Conservation (phyloP, 768 basidiomycete genomes). For the Hemileccinum rubropunctum region DNA sequence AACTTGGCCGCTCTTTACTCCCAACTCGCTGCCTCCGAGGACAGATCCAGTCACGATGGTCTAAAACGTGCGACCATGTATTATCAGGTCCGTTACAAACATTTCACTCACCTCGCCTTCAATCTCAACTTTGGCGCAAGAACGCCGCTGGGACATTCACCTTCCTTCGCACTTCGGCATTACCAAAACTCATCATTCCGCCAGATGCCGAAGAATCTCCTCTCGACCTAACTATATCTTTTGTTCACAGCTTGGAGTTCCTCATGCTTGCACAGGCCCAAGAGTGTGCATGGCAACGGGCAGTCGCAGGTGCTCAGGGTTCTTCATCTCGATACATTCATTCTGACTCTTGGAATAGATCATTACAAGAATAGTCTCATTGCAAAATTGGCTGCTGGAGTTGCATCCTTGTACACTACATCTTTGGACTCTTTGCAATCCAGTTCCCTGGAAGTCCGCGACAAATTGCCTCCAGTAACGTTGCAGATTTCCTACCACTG, state of each 20-base stretch:
- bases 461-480: conserved; percentile 55
- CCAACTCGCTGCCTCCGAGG: conserved; percentile 68
- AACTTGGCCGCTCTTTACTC: conserved; percentile 88
- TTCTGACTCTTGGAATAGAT: not conserved
- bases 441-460: conserved; percentile 42
- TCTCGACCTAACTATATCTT: conserved; percentile 62
- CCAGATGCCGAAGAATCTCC: conserved; percentile 54
- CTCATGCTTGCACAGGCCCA: conserved; percentile 94
- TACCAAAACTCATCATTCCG: conserved; percentile 50
- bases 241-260: conserved; percentile 61
- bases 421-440: conserved; percentile 45
- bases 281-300: conserved; percentile 95
- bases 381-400: conserved; percentile 78
- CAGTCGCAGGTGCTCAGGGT: conserved; percentile 61
- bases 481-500: not conserved
- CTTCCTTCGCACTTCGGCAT: conserved; percentile 51
- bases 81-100: conserved; percentile 55
- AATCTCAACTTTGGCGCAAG: conserved; percentile 33
- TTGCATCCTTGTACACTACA: conserved; percentile 62
- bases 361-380: conserved; percentile 80
- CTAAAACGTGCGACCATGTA: conserved; percentile 73
- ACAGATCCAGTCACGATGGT: conserved; percentile 71
- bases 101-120: conserved; percentile 7
- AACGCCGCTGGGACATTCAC: conserved; percentile 71
- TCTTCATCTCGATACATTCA: not conserved